phyloP scores from a whole-genome alignment of 345 rosid species.

The Acer negundo region DNA sequence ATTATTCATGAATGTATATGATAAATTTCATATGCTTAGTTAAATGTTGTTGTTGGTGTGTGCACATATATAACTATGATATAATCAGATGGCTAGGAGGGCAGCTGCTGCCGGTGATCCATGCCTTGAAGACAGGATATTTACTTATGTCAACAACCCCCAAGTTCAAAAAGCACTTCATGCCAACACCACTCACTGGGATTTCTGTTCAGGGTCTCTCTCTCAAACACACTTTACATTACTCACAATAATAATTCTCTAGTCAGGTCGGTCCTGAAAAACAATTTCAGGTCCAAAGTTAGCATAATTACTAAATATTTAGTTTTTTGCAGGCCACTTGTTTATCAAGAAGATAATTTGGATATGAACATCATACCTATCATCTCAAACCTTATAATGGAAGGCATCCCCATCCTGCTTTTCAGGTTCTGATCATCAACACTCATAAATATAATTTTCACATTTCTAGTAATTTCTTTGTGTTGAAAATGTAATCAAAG shows the following conservation, averaged over 20 bases:
- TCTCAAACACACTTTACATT: background rate
- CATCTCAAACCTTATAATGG: conserved; percentile 21
- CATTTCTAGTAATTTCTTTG: background rate
- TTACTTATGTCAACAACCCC: conserved; percentile 33
- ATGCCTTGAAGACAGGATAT: conserved; percentile 31
- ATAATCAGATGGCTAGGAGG: conserved; percentile 23
- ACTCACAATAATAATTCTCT: too few relatives aligned
- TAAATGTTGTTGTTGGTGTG: too few relatives aligned
- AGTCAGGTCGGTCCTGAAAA: too few relatives aligned
- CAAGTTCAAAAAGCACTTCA: conserved; percentile 43
- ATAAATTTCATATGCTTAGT: background rate
- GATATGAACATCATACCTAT: conserved; percentile 33
- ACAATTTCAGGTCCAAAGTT: too few relatives aligned
- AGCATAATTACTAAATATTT: too few relatives aligned
- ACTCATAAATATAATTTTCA: background rate
- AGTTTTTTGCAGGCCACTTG: conserved; percentile 31
- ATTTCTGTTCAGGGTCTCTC: conserved; percentile 37
- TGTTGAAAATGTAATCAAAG: too few relatives aligned
- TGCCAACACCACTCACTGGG: conserved; percentile 46
- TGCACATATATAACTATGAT: too few relatives aligned
- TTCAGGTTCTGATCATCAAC: conserved; percentile 22
- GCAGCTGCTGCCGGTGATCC: conserved; percentile 21
- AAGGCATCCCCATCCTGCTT: conserved; percentile 36
- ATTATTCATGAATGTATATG: background rate
- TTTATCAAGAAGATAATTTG: conserved; percentile 29